Percentiles rank a stretch among this genome's conserved stretches.
These are phyloP conservation scores for Entomortierella chlamydospora DNA, from an alignment of 192 early-diverging fungal species.

Conservation along the genomic window DNA sequence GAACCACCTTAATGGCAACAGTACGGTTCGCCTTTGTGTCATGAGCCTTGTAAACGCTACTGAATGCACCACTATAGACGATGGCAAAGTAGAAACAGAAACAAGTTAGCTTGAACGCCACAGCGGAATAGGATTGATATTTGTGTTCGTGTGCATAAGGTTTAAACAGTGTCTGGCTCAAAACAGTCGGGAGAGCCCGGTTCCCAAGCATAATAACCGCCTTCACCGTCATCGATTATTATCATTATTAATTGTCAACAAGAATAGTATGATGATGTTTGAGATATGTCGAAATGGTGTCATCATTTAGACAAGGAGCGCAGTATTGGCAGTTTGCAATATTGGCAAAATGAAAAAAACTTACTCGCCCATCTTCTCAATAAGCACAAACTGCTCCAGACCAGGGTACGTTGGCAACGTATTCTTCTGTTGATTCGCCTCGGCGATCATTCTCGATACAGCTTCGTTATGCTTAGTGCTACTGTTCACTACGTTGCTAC, in stretches of 20 bases:
- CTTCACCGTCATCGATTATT: no score
- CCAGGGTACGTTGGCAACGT: constrained; percentile 68
- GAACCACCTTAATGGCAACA: constrained; percentile 88
- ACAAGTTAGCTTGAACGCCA: neutral
- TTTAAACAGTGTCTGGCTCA: no score
- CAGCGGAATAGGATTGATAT: no score
- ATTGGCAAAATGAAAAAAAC: constrained; percentile 27
- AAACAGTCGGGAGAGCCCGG: no score
- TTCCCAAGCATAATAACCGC: no score
- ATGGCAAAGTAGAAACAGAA: neutral
- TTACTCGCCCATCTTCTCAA: constrained; percentile 81
- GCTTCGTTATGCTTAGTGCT: constrained; percentile 40
- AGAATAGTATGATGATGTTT: no score
- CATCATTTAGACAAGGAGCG: neutral
- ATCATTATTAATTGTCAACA: no score
- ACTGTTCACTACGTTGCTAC: neutral
- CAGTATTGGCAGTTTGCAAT: no score
- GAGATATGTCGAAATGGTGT: neutral
- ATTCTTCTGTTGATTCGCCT: constrained; percentile 61
- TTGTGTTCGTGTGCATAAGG: no score
- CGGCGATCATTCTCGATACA: constrained; percentile 61
- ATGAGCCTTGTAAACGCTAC: constrained; percentile 82
- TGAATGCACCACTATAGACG: constrained; percentile 82
- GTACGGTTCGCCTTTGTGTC: constrained; percentile 71
- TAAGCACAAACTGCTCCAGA: constrained; percentile 65